Evolutionary conservation across 352 stramenopile species (phyloP).

Genomic region (Thraustochytrium striatum): DNA sequence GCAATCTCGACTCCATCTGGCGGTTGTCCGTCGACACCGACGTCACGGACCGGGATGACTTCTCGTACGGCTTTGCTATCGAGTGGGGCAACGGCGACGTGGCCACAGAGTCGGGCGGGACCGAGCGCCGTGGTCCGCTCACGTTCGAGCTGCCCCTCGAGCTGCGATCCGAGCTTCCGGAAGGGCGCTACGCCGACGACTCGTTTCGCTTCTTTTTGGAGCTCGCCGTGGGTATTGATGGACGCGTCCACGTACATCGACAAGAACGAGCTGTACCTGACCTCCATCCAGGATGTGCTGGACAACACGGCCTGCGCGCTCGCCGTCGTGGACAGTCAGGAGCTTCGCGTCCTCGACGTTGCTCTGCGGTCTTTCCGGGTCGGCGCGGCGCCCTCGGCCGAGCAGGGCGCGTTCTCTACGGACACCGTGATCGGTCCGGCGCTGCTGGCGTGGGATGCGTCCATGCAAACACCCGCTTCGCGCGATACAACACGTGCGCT

Average conservation of each 20-base stretch:
- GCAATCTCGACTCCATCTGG: conserved; percentile 1
- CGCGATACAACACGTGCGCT: no score
- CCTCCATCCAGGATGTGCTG: not conserved
- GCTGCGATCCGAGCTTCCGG: not conserved
- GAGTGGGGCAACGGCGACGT: not conserved
- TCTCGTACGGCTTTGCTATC: no score
- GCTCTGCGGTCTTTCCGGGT: not conserved
- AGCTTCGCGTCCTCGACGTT: not conserved
- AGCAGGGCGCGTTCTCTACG: not conserved
- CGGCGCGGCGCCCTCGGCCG: not conserved
- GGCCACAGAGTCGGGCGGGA: not conserved
- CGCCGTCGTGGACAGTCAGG: not conserved
- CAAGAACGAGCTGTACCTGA: not conserved
- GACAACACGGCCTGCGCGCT: not conserved
- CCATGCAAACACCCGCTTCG: not conserved
- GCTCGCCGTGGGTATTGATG: not conserved
- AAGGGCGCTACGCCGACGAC: not conserved
- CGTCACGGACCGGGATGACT: no score
- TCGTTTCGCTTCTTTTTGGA: not conserved
- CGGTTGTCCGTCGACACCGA: not conserved
- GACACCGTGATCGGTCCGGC: not conserved
- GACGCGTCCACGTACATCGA: not conserved
- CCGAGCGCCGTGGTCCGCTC: not conserved
- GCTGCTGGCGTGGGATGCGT: not conserved
- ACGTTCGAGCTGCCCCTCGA: not conserved